Evolutionary conservation across 257 asterid genomes (phyloP).

Genomic region (Jacaranda mimosifolia): DNA sequence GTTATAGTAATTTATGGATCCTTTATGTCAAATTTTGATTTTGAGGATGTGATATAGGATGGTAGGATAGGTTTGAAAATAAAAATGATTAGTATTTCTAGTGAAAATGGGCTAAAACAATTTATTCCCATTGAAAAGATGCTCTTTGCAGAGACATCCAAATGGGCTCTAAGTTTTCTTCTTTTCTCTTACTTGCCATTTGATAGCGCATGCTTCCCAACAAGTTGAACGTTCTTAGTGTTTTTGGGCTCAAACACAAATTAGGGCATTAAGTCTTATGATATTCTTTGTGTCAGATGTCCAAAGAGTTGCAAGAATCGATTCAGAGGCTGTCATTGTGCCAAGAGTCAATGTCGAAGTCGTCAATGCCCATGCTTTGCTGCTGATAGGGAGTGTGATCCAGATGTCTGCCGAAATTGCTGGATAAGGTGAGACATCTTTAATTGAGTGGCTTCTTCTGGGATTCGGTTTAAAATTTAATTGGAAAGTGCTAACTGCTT

Average conservation of each 20-base stretch:
- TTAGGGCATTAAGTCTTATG: conserved; percentile 18
- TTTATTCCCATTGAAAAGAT: too few species aligned
- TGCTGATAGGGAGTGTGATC: conserved; percentile 94
- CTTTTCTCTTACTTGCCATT: not conserved
- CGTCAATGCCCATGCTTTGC: conserved; percentile 99
- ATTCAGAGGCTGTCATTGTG: conserved; percentile 98
- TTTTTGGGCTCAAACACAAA: conserved; percentile 26
- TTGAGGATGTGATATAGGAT: too few species aligned
- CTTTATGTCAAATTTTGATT: too few species aligned
- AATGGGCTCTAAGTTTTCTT: not conserved
- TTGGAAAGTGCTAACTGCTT: conserved; percentile 11
- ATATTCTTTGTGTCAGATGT: conserved; percentile 62
- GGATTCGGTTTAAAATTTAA: conserved; percentile 32
- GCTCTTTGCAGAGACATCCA: too few species aligned
- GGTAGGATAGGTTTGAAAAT: too few species aligned
- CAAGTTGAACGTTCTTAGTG: not conserved
- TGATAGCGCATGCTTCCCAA: conserved; percentile 10
- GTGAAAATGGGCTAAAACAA: too few species aligned
- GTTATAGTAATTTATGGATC: too few species aligned
- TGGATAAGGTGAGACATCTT: conserved; percentile 80
- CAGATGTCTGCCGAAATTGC: conserved; percentile 98
- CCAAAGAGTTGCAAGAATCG: conserved; percentile 94
- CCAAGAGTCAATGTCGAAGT: conserved; percentile 98
- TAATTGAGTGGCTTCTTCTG: conserved; percentile 31
- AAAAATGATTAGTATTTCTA: too few species aligned